Conservation (phyloP, 495 filamentous ascomycete species). For the Cladorrhinum samala region DNA sequence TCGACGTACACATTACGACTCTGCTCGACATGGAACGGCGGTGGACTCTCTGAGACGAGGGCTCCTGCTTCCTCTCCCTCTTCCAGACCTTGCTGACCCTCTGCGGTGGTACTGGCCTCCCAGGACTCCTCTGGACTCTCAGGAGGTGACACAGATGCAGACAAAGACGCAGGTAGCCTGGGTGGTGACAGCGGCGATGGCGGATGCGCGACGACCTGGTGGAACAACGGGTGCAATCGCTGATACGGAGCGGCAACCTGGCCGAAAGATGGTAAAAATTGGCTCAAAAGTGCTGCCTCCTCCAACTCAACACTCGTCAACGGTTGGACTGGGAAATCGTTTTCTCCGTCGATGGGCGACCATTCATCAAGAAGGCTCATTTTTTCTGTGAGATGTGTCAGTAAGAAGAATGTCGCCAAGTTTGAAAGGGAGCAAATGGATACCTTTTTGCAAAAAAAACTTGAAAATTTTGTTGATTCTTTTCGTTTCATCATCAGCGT, state of each 20-base stretch:
- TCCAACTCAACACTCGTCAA: not conserved
- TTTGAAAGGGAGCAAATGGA: too few relatives aligned
- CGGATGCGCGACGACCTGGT: not conserved
- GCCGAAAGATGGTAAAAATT: not conserved
- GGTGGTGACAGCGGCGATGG: not conserved
- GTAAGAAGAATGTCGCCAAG: too few relatives aligned
- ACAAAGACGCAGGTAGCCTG: too few relatives aligned
- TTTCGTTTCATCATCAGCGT: too few relatives aligned
- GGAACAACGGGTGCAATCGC: not conserved
- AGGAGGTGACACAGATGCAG: not conserved
- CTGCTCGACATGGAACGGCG: not conserved
- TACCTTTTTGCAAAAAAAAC: too few relatives aligned
- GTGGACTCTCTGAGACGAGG: not conserved
- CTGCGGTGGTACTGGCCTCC: too few relatives aligned
- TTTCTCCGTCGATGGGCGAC: not conserved
- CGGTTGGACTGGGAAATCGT: too few relatives aligned
- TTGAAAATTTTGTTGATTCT: too few relatives aligned
- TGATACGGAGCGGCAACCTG: not conserved
- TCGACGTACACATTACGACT: constrained; percentile 15
- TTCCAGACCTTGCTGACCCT: not conserved
- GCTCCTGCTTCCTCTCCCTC: too few relatives aligned
- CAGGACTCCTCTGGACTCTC: too few relatives aligned
- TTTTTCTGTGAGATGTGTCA: too few relatives aligned
- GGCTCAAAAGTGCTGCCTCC: not conserved
- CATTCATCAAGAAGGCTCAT: not conserved